Percentiles rank a stretch among this genome's conserved stretches.
Evolutionary conservation across 768 basidiomycete genomes (phyloP).

Genomic region (Suillus clintonianus): DNA sequence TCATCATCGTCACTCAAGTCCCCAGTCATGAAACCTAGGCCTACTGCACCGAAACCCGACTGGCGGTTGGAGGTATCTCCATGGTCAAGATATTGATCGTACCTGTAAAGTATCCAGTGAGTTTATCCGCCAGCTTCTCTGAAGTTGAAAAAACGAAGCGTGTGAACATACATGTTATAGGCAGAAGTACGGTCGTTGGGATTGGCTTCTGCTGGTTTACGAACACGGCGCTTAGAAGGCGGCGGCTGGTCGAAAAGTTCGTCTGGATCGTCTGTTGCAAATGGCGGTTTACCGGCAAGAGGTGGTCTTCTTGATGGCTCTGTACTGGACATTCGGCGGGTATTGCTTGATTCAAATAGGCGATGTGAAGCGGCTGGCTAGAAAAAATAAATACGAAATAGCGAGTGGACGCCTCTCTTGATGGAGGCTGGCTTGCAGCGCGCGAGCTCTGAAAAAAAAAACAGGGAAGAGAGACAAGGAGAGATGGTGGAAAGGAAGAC

Average conservation of each 20-base stretch:
- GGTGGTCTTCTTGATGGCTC: background rate
- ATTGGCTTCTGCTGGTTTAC: constrained; percentile 48
- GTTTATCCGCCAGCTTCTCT: background rate
- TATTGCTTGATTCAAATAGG: constrained; percentile 1
- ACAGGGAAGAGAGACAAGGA: background rate
- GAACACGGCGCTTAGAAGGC: constrained; percentile 37
- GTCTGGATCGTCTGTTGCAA: constrained; percentile 69
- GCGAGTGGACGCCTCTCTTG: constrained; percentile 5
- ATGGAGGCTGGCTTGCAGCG: constrained; percentile 2
- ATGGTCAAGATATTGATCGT: constrained; percentile 58
- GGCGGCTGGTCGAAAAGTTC: constrained; percentile 53
- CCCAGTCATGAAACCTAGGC: constrained; percentile 48
- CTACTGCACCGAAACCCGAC: constrained; percentile 56
- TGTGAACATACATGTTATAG: constrained; percentile 63
- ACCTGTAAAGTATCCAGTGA: constrained; percentile 41
- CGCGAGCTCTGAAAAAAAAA: background rate
- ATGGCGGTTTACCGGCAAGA: constrained; percentile 22
- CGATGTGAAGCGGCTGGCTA: background rate
- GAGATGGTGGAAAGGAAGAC: background rate
- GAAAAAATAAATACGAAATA: constrained; percentile 3
- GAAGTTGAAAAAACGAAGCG: constrained; percentile 5
- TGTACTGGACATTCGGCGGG: background rate
- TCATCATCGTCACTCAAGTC: constrained; percentile 44
- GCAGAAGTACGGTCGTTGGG: constrained; percentile 61
- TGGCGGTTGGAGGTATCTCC: constrained; percentile 41